phyloP scores from a whole-genome alignment of 441 rosid genomes.

The Gossypium trilobum region DNA sequence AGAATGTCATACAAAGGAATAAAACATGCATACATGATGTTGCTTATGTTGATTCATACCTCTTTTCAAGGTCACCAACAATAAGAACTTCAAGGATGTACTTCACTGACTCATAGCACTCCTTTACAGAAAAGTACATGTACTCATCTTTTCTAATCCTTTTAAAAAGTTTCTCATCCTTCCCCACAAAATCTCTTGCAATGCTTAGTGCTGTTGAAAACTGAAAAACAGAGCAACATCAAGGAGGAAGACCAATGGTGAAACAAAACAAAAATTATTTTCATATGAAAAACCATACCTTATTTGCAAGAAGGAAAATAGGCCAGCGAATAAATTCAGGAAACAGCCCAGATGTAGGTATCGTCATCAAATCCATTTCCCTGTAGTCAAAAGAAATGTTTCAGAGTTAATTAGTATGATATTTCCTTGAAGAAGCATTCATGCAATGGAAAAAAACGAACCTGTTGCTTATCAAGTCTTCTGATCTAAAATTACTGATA shows the following conservation, averaged over 20 bases:
- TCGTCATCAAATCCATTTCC: slow-evolving; percentile 86
- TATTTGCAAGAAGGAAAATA: slow-evolving; percentile 81
- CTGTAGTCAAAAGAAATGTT: slow-evolving; percentile 30
- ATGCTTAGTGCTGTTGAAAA: slow-evolving; percentile 79
- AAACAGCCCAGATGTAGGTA: slow-evolving; percentile 61
- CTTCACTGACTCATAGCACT: slow-evolving; percentile 81
- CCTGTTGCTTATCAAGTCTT: slow-evolving; percentile 93
- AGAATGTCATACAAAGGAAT: slow-evolving; percentile 4
- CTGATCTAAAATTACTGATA: slow-evolving; percentile 56
- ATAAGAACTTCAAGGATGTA: slow-evolving; percentile 74
- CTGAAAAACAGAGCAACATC: slow-evolving; percentile 40
- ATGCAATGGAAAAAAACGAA: slow-evolving; percentile 19
- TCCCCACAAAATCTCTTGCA: slow-evolving; percentile 66
- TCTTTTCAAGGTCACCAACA: slow-evolving; percentile 71
- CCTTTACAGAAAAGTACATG: slow-evolving; percentile 79
- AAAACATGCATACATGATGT: not conserved
- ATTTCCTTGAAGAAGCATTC: slow-evolving; percentile 7
- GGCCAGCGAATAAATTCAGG: slow-evolving; percentile 81
- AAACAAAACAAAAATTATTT: not conserved
- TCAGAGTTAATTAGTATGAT: slow-evolving; percentile 2
- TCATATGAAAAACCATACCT: slow-evolving; percentile 37
- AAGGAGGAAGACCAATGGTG: slow-evolving; percentile 18
- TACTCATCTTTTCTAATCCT: slow-evolving; percentile 73
- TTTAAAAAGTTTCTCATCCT: slow-evolving; percentile 55
- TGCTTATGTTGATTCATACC: slow-evolving; percentile 31